Evolutionary conservation across 345 rosid genomes (phyloP).

Genomic region (Capsella bursapastoris): DNA sequence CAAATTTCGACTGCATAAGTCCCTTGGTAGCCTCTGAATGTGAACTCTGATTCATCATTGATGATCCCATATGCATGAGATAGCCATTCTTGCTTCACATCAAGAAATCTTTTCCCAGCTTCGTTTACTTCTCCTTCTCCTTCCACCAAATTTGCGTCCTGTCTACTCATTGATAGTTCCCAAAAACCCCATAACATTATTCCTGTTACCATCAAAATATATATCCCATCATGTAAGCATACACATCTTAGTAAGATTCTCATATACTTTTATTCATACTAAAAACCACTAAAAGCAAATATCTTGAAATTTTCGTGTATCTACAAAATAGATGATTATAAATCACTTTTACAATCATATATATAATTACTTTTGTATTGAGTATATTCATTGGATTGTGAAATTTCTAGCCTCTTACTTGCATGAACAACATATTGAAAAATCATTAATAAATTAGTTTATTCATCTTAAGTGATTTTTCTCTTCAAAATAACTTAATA

Average conservation of each 20-base stretch:
- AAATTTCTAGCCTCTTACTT: too few relatives aligned
- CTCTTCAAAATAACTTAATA: too few relatives aligned
- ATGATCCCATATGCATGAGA: constrained; percentile 58
- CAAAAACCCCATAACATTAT: constrained; percentile 94
- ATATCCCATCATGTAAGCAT: not conserved
- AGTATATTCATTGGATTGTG: too few relatives aligned
- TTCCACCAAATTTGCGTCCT: constrained; percentile 66
- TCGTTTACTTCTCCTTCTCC: constrained; percentile 85
- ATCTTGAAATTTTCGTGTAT: not conserved
- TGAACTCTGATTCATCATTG: constrained; percentile 58
- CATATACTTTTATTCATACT: not conserved
- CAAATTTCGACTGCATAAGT: constrained; percentile 61
- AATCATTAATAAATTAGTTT: too few relatives aligned
- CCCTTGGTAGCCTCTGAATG: constrained; percentile 77
- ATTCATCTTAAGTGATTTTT: too few relatives aligned
- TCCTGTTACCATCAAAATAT: constrained; percentile 23
- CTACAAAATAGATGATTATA: too few relatives aligned
- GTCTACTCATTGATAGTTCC: constrained; percentile 85
- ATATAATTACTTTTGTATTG: not conserved
- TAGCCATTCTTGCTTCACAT: constrained; percentile 80
- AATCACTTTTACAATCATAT: too few relatives aligned
- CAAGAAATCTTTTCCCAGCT: constrained; percentile 67
- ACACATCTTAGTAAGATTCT: not conserved
- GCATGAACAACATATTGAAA: too few relatives aligned
- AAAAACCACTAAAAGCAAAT: not conserved